Evolutionary conservation across 2,329 filamentous ascomycete species (phyloP).

Genomic region (Alternaria sp.): DNA sequence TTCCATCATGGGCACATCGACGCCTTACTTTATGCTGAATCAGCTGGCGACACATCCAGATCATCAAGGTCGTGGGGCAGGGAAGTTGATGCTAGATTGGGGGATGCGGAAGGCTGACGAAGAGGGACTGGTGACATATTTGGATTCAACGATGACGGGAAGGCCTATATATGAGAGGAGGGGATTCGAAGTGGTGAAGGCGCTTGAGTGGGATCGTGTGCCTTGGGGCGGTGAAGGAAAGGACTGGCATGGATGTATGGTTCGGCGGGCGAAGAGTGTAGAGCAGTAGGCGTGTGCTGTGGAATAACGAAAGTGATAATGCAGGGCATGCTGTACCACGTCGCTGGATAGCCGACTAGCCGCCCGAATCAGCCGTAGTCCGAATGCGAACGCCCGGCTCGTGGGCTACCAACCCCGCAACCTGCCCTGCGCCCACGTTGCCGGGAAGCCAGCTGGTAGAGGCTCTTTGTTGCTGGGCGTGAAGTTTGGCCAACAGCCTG

Average conservation of each 20-base stretch:
- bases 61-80: constrained; percentile 53
- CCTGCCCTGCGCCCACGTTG: constrained; percentile 7
- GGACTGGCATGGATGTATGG: constrained; percentile 45
- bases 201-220: constrained; percentile 34
- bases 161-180: constrained; percentile 50
- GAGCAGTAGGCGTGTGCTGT: background rate
- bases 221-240: constrained; percentile 40
- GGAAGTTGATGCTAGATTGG: constrained; percentile 48
- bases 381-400: constrained; percentile 6
- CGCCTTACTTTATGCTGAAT: constrained; percentile 41
- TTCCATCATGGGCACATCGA: constrained; percentile 36
- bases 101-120: constrained; percentile 53
- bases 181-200: constrained; percentile 35
- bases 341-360: constrained; percentile 13
- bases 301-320: background rate
- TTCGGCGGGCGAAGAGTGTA: constrained; percentile 13
- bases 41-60: constrained; percentile 48
- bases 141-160: constrained; percentile 52
- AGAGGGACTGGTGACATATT: constrained; percentile 48
- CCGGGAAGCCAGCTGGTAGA: constrained; percentile 9
- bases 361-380: constrained; percentile 7
- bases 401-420: background rate
- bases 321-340: constrained; percentile 2
- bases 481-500: background rate
- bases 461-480: background rate